These are phyloP conservation scores for Fusarium tupiense DNA, from an alignment of 2,329 filamentous ascomycete genomes.

Conservation along the genomic window DNA sequence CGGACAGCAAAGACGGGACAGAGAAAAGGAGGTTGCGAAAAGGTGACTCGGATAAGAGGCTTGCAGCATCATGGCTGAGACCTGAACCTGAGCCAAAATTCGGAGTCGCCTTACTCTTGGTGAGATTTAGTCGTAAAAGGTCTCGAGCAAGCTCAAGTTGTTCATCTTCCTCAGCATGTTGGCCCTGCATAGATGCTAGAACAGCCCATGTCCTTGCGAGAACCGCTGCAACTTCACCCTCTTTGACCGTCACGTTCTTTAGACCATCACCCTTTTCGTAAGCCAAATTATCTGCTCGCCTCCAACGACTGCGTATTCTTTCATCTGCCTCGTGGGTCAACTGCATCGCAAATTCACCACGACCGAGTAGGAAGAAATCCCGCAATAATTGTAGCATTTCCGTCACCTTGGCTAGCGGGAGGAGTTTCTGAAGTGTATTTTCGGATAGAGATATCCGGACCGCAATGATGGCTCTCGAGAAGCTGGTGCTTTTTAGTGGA, in stretches of 20 bases:
- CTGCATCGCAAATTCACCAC: conserved; percentile 91
- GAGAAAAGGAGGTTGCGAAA: conserved; percentile 88
- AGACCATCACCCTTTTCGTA: conserved; percentile 63
- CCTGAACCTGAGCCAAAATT: conserved; percentile 52
- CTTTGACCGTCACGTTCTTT: conserved; percentile 73
- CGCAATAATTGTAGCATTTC: conserved; percentile 81
- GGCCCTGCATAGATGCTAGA: conserved; percentile 77
- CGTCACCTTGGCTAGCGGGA: conserved; percentile 80
- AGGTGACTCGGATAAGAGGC: conserved; percentile 59
- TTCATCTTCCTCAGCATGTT: conserved; percentile 81
- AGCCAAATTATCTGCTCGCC: conserved; percentile 66
- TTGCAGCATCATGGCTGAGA: conserved; percentile 44
- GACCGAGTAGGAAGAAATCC: conserved; percentile 86
- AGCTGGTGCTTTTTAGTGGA: conserved; percentile 76
- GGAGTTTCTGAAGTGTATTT: conserved; percentile 81
- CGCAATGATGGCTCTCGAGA: conserved; percentile 76
- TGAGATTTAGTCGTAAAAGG: conserved; percentile 73
- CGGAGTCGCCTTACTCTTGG: conserved; percentile 57
- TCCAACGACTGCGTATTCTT: conserved; percentile 78
- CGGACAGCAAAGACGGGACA: conserved; percentile 72
- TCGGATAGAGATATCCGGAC: conserved; percentile 86
- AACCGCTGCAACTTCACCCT: conserved; percentile 83
- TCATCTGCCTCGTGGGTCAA: conserved; percentile 87
- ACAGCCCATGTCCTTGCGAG: conserved; percentile 82
- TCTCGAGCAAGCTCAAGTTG: conserved; percentile 84